Base-by-base conservation (phyloP, 352 stramenopile species). In the Phytopythium aichiense region DNA sequence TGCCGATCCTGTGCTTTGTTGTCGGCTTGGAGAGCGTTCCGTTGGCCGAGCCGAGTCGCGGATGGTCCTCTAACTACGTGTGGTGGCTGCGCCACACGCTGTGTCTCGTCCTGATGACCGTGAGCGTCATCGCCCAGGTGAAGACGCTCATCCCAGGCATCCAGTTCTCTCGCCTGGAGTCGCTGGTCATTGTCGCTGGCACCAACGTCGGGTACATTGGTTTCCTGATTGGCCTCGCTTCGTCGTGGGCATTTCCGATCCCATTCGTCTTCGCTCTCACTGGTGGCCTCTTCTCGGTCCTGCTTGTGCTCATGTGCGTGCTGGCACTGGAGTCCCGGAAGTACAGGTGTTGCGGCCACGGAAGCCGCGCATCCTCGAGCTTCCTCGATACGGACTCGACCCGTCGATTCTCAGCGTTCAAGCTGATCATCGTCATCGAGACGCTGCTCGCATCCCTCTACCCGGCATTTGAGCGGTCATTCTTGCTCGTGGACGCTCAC, bases 231-330 rank as follows among this genome's bases (percentile, higher is more conserved):
- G 18, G 35, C 0, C 63, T 71, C 35, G 68, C 68, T 22, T 59
- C 40, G 16, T 33, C 54, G 4, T 74, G 67, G 67, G 56, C 57
- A 15, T 71, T 71, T 23, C 64, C 67, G 4, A 61, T 71, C 15
- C 64, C 67, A 16, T 74, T 74, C 15, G 65, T 71, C 4, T 74
- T 74, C 20, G 52, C 60, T 15, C 60, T 74, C 23, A 68, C 67
- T 8, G 56, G 51, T 4, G 63, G 66, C 6, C 50, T 67, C 5
- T 73, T 60, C 33, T 48, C 62, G 2, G 48, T 38, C 25, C 37
- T 67, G 2, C 61, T 72, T 7, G 25, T 73, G 6, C 25, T 56
- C 5, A 52, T 50, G n/a, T 56, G 68, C 5, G 33, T 61, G 22
- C 20, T 42, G 7, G 42, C 56, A 7, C 25, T 70, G 9, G 28